Evolutionary conservation across 768 basidiomycete genomes (phyloP).

Genomic region (Phlebiopsis gigantea): DNA sequence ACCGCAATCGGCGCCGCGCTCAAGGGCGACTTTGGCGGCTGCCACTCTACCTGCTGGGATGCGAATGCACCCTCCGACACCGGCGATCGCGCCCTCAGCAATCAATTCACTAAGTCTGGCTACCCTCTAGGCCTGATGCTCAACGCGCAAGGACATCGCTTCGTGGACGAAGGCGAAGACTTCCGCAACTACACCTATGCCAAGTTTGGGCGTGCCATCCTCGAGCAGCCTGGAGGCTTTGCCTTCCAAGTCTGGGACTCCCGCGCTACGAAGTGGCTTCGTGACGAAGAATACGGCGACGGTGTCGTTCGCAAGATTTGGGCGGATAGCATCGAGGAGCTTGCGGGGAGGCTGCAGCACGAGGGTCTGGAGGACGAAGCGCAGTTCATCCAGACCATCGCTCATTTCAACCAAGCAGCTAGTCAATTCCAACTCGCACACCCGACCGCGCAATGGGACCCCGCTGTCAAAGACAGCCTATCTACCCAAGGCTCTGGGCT

Average conservation of each 20-base stretch:
- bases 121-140: conserved; percentile 71
- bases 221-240: conserved; percentile 50
- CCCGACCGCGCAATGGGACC: conserved; percentile 45
- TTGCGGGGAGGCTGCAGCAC: conserved; percentile 41
- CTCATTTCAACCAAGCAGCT: conserved; percentile 47
- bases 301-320: conserved; percentile 51
- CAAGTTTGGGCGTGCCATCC: conserved; percentile 56
- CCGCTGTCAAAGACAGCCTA: conserved; percentile 57
- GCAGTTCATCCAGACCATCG: conserved; percentile 41
- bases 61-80: conserved; percentile 46
- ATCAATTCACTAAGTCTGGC: conserved; percentile 71
- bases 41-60: conserved; percentile 72
- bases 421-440: conserved; percentile 31
- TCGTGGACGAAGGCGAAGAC: conserved; percentile 70
- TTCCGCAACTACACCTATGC: conserved; percentile 73
- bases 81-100: conserved; percentile 55
- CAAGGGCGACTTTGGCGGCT: conserved; percentile 65
- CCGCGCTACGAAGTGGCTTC: conserved; percentile 36
- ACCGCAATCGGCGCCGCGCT: conserved; percentile 44
- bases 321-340: conserved; percentile 40
- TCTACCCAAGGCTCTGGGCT: conserved; percentile 40
- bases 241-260: conserved; percentile 67
- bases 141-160: conserved; percentile 50
- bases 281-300: conserved; percentile 65
- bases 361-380: conserved; percentile 42